These are phyloP conservation scores for Claviceps pazoutovae DNA, from an alignment of 2,329 filamentous ascomycete genomes.

Conservation along the genomic window DNA sequence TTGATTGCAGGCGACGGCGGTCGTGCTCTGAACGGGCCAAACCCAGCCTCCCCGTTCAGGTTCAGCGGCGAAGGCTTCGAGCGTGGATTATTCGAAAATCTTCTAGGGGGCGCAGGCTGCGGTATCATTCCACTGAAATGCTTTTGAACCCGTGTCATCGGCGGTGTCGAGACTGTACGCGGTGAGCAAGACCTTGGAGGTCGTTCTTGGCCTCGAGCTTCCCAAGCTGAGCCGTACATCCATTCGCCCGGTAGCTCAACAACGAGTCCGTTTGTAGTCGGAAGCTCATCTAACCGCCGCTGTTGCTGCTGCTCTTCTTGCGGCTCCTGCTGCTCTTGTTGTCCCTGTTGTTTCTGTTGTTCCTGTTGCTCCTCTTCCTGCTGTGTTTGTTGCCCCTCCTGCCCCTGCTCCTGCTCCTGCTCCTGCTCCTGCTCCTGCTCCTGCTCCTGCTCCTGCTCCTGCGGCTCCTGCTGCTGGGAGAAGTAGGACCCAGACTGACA, in stretches of 20 bases:
- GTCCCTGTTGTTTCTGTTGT: neutral
- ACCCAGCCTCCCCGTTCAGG: constrained; percentile 21
- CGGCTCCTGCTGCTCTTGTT: neutral
- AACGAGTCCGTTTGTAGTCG: constrained; percentile 11
- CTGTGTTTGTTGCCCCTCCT: neutral
- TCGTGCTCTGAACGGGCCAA: constrained; percentile 5
- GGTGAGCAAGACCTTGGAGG: constrained; percentile 21
- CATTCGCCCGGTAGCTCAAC: constrained; percentile 12
- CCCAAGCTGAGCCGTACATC: neutral
- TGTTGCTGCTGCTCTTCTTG: neutral
- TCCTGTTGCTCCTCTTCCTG: neutral
- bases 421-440: neutral
- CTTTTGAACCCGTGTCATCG: constrained; percentile 26
- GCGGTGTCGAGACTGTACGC: constrained; percentile 39
- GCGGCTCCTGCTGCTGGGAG: neutral
- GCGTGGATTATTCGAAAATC: constrained; percentile 36
- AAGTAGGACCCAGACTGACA: neutral
- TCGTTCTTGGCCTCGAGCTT: constrained; percentile 9
- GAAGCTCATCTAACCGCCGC: constrained; percentile 4
- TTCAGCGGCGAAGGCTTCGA: constrained; percentile 30
- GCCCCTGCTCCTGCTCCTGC: neutral
- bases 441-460: neutral
- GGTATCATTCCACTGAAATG: constrained; percentile 11
- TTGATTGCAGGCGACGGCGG: constrained; percentile 12
- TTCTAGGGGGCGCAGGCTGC: constrained; percentile 22